Base-by-base conservation (phyloP, 306 rosid species). In the Alnus rubra region DNA sequence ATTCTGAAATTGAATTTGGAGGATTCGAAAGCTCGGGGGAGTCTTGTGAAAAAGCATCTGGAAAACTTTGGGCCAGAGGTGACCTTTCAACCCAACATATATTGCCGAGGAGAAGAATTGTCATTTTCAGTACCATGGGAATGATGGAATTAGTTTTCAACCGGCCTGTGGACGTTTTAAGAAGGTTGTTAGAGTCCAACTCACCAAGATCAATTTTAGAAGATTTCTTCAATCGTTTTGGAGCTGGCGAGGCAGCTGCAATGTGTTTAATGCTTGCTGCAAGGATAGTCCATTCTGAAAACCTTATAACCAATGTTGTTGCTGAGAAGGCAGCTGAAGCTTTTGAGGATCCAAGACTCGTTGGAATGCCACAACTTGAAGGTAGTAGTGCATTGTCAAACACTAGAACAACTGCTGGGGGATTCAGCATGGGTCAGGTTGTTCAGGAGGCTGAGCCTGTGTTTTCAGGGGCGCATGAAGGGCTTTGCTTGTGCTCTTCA, bases 381-480 rank as follows among this genome's bases (percentile, higher is more conserved):
- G 98, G 98, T 60, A 86, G 82, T 76, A 85, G 80, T 84, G 96
- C 92, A 73, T 80, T 95, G 80, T 91, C 98, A 79, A 92, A 84
- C 84, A 87, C 95, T 59, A 88, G 96, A 87, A 90, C 96, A 73
- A 89, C 94, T 82, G 87, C 94, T 74, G 91, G 89, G 82, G 98
- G 99, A 71, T 95, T 95, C 82, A 91, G 97, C 96, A 95, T 95
- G 99, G 98, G 99, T 44, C 99, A 93, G 89, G 99, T 95, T 90
- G 99, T 93, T 74, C 98, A 93, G 89, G 99, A 95, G 87, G 97
- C 98, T 69, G 98, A 91, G 87, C 97, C 99, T 45, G 89, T 95
- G 78, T 95, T 95, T 87, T 95, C 99, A 81, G 99, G 96, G 45
- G 97, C 98, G 76, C 97, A 95, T 84, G 98, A 95, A 82, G 99